Percentiles rank a stretch among this genome's conserved stretches.
These are phyloP conservation scores for Candida pseudoglaebosa DNA, from an alignment of 805 yeast species.

Conservation along the genomic window DNA sequence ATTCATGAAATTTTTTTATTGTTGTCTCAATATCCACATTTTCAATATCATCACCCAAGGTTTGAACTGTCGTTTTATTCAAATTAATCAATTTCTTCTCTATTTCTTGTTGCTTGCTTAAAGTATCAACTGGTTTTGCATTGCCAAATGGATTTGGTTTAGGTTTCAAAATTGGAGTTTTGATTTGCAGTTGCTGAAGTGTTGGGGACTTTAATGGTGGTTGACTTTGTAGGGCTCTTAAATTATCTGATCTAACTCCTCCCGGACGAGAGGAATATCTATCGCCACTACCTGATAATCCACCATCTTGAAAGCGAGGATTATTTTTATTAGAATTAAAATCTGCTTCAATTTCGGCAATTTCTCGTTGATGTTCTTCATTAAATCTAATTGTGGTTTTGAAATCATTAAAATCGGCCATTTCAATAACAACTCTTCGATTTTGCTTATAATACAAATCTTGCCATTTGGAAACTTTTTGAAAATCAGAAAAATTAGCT, in stretches of 20 bases:
- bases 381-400: conserved; percentile 37
- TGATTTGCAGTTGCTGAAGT: conserved; percentile 4
- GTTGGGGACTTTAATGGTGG: conserved; percentile 3
- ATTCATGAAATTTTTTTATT: conserved; percentile 12
- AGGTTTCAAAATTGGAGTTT: conserved; percentile 21
- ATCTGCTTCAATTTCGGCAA: conserved; percentile 29
- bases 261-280: not conserved
- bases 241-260: not conserved
- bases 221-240: not conserved
- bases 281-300: not conserved
- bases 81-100: conserved; percentile 38
- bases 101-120: conserved; percentile 58
- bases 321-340: conserved; percentile 11
- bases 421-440: conserved; percentile 35
- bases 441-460: conserved; percentile 50
- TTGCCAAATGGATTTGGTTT: conserved; percentile 74
- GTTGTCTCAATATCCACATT: conserved; percentile 8
- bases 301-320: not conserved
- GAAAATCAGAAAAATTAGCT: conserved; percentile 46
- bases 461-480: conserved; percentile 58
- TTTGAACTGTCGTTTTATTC: conserved; percentile 31
- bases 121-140: conserved; percentile 82
- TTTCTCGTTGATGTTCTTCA: conserved; percentile 28
- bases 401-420: conserved; percentile 39
- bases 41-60: conserved; percentile 17